A percentile compares a stretch with the other conserved stretches of the same genome.
phyloP scores from a whole-genome alignment of 2,329 filamentous ascomycete species.

The Sarocladium strictum region DNA sequence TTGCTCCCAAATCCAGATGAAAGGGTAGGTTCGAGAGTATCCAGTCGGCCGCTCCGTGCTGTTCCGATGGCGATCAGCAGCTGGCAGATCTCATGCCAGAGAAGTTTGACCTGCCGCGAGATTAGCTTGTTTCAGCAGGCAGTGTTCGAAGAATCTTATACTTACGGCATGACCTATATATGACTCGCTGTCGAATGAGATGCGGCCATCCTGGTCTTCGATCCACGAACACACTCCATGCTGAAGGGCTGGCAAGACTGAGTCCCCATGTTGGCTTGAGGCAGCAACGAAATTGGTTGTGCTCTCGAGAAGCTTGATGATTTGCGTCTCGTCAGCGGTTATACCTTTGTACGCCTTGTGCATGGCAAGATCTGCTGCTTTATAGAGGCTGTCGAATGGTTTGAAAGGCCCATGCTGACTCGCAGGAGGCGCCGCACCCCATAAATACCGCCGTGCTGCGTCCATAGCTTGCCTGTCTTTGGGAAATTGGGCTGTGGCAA shows the following conservation, averaged over 20 bases:
- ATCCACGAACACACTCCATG: slow-evolving; percentile 58
- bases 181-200: slow-evolving; percentile 35
- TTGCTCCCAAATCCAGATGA: slow-evolving; percentile 53
- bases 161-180: slow-evolving; percentile 40
- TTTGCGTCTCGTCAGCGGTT: slow-evolving; percentile 28
- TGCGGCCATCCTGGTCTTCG: slow-evolving; percentile 43
- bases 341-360: slow-evolving; percentile 44
- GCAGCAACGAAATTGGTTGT: slow-evolving; percentile 46
- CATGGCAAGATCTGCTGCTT: slow-evolving; percentile 48
- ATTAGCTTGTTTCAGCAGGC: slow-evolving; percentile 19
- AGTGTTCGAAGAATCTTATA: slow-evolving; percentile 10
- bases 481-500: slow-evolving; percentile 43
- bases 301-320: slow-evolving; percentile 45
- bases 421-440: slow-evolving; percentile 35
- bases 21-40: slow-evolving; percentile 47
- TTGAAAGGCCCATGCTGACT: slow-evolving; percentile 44
- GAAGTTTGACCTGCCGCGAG: slow-evolving; percentile 32
- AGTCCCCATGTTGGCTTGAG: slow-evolving; percentile 20
- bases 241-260: slow-evolving; percentile 39
- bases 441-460: slow-evolving; percentile 58
- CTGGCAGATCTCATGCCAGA: slow-evolving; percentile 46
- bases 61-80: slow-evolving; percentile 29
- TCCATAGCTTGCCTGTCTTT: slow-evolving; percentile 59
- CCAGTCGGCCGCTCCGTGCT: slow-evolving; percentile 39
- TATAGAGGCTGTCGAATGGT: slow-evolving; percentile 62